These are phyloP conservation scores for Rossbeevera mucosa DNA, from an alignment of 768 basidiomycete genomes.

Conservation along the genomic window DNA sequence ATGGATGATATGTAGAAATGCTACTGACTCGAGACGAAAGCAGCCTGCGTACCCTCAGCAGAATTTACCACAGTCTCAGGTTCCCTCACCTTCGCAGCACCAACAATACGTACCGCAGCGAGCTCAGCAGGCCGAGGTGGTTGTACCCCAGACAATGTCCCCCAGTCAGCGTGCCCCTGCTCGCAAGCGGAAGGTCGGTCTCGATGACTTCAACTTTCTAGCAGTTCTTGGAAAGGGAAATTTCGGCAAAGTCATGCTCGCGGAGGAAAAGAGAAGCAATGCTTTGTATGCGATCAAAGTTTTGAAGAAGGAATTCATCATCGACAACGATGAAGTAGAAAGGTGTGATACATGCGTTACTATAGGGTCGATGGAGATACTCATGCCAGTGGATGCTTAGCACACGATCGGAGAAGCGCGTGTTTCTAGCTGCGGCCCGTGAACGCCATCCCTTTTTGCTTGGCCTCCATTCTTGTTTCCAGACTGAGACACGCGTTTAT, in stretches of 20 bases:
- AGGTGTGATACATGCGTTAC: conserved; percentile 50
- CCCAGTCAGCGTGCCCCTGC: conserved; percentile 40
- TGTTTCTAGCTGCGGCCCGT: conserved; percentile 93
- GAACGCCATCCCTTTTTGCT: conserved; percentile 98
- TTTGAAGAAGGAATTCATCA: conserved; percentile 99
- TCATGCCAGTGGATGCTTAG: conserved; percentile 44
- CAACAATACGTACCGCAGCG: conserved; percentile 26
- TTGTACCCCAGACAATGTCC: conserved; percentile 30
- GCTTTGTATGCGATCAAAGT: conserved; percentile 98
- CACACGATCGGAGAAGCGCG: conserved; percentile 98
- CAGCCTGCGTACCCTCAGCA: conserved; percentile 25
- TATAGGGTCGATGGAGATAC: not conserved
- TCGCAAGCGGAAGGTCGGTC: conserved; percentile 81
- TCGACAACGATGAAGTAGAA: conserved; percentile 99
- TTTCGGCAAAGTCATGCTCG: conserved; percentile 99
- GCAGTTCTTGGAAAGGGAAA: conserved; percentile 99
- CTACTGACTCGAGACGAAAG: conserved; percentile 8
- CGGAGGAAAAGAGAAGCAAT: conserved; percentile 92
- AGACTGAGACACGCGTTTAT: conserved; percentile 98
- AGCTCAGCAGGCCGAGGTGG: conserved; percentile 30
- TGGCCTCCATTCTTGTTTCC: conserved; percentile 97
- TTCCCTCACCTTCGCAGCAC: conserved; percentile 13
- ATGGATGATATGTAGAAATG: not conserved
- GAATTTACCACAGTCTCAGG: conserved; percentile 13
- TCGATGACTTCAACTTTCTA: conserved; percentile 99